A percentile compares a stretch with the other conserved stretches of the same genome.
These are phyloP conservation scores for Epichloe coenophiala DNA, from an alignment of 2,329 filamentous ascomycete species.

Conservation along the genomic window DNA sequence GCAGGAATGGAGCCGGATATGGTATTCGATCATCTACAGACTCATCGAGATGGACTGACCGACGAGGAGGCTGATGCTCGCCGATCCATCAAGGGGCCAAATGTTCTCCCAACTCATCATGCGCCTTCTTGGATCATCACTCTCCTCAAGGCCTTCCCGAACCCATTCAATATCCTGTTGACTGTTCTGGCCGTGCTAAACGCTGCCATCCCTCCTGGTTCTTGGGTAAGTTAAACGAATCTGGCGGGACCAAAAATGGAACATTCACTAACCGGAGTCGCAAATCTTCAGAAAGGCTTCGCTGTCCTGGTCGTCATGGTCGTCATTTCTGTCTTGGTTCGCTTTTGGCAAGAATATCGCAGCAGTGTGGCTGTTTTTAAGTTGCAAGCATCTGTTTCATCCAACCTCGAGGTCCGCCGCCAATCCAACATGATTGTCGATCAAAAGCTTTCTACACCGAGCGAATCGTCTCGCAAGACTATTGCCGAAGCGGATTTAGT, in stretches of 20 bases:
- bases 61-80: constrained; percentile 10
- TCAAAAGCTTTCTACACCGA: not conserved
- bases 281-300: constrained; percentile 8
- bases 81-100: constrained; percentile 11
- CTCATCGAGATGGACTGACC: constrained; percentile 11
- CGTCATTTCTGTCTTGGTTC: constrained; percentile 12
- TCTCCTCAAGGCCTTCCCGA: constrained; percentile 13
- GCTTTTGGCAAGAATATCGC: constrained; percentile 17
- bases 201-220: constrained; percentile 9
- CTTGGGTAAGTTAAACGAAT: constrained; percentile 5
- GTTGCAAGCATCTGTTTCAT: constrained; percentile 13
- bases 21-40: constrained; percentile 10
- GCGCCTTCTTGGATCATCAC: constrained; percentile 15
- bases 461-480: constrained; percentile 1
- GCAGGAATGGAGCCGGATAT: constrained; percentile 9
- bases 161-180: constrained; percentile 15
- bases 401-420: constrained; percentile 11
- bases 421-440: not conserved
- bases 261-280: not conserved
- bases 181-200: constrained; percentile 14
- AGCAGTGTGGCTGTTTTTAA: constrained; percentile 14
- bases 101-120: constrained; percentile 12
- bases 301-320: constrained; percentile 15
- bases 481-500: constrained; percentile 10
- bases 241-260: no score